phyloP scores from a whole-genome alignment of 768 basidiomycete species.

The Pleurotus sapidus region DNA sequence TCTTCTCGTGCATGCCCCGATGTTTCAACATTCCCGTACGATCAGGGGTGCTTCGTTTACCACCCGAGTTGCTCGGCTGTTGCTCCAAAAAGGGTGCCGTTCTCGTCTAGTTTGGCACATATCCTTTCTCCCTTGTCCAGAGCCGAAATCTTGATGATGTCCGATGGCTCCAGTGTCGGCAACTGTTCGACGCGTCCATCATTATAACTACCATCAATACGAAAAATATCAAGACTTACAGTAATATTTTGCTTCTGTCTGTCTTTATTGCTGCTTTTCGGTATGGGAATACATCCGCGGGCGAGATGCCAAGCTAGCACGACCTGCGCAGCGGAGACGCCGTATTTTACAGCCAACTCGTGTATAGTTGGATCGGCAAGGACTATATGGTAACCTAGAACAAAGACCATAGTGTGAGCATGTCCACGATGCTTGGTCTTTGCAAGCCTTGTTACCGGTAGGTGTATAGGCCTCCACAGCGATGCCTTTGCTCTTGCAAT shows the following conservation, averaged over 20 bases:
- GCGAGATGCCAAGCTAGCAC: slow-evolving; percentile 50
- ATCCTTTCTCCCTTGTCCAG: slow-evolving; percentile 40
- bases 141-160: slow-evolving; percentile 39
- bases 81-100: slow-evolving; percentile 35
- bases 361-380: slow-evolving; percentile 42
- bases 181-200: slow-evolving; percentile 20
- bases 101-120: slow-evolving; percentile 34
- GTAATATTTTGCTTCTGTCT: slow-evolving; percentile 49
- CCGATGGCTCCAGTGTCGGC: slow-evolving; percentile 31
- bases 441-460: slow-evolving; percentile 25
- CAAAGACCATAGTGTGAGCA: not conserved
- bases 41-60: slow-evolving; percentile 8
- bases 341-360: slow-evolving; percentile 44
- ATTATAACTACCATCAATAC: not conserved
- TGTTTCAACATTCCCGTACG: too few species aligned
- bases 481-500: slow-evolving; percentile 48
- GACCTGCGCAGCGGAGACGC: slow-evolving; percentile 42
- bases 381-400: slow-evolving; percentile 37
- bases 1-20: too few species aligned
- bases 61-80: slow-evolving; percentile 35
- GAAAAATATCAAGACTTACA: slow-evolving; percentile 22
- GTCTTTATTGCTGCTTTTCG: slow-evolving; percentile 43
- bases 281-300: slow-evolving; percentile 40
- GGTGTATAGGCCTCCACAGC: slow-evolving; percentile 47
- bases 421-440: too few species aligned